These are phyloP conservation scores for Eucalyptus curtisii DNA, from an alignment of 345 rosid genomes.

Conservation along the genomic window DNA sequence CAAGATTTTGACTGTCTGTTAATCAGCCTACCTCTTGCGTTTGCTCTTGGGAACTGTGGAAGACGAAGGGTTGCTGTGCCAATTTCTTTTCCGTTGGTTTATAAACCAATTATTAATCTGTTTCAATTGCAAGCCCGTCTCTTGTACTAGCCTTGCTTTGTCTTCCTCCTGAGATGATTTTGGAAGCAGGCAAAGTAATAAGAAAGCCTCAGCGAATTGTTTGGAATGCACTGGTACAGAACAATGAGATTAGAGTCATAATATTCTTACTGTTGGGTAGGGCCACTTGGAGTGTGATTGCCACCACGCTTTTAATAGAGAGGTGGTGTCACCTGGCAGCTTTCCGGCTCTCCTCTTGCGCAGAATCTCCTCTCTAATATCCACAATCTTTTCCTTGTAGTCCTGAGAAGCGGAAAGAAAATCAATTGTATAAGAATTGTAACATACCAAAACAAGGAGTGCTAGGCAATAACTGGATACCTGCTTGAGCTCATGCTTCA, in stretches of 20 bases:
- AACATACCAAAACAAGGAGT: not conserved
- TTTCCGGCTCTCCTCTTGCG: conserved; percentile 90
- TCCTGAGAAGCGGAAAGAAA: conserved; percentile 17
- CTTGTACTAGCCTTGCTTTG: conserved; percentile 65
- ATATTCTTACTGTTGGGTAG: conserved; percentile 55
- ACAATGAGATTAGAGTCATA: not conserved
- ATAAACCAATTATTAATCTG: conserved; percentile 92
- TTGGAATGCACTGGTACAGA: not conserved
- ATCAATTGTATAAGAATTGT: not conserved
- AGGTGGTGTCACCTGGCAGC: conserved; percentile 82
- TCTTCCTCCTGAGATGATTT: conserved; percentile 60
- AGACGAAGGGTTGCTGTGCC: conserved; percentile 65
- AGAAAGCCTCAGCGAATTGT: not conserved
- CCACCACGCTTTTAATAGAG: conserved; percentile 83
- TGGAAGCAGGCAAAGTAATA: not conserved
- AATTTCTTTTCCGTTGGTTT: conserved; percentile 87
- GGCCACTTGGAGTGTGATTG: conserved; percentile 90
- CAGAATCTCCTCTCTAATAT: conserved; percentile 77
- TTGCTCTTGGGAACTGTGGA: conserved; percentile 52
- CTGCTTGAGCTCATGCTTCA: conserved; percentile 89
- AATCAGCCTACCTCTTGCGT: conserved; percentile 53
- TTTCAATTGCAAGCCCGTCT: conserved; percentile 75
- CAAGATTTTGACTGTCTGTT: not conserved
- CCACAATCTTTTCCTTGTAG: conserved; percentile 85
- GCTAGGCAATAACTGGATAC: conserved; percentile 8